Evolutionary conservation across 2,329 filamentous ascomycete species (phyloP), one percentile per base, ranked within the genome.

Genomic region (Plectosphaerella plurivora): DNA sequence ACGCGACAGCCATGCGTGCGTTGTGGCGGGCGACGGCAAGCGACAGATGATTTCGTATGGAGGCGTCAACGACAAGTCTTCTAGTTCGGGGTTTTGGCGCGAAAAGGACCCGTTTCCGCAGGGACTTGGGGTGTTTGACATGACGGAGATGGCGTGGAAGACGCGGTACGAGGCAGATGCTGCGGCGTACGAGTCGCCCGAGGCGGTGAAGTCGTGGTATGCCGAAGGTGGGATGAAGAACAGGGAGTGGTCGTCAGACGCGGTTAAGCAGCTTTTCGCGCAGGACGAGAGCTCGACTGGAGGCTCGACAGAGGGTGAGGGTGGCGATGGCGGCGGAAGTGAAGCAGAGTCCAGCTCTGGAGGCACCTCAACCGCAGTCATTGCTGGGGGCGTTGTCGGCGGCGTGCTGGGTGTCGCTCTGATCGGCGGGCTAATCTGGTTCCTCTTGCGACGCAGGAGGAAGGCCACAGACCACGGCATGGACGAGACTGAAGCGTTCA

Each of bases 21-120:
- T 62, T 5, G 57, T 70, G 4, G 62, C 72, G 18, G 69, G 68
- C 5, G 61, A 71, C 18, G 69, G 68, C 5, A 55, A 58, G 14
- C 58, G 71, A 20, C 71, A 74, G 54, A 68, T 75, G 70, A 51
- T 75, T 2, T 65, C 65, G 16, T 56, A 69, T 10, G 72, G 71
- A 18, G 73, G 73, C 6, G 57, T 60, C 8, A 63, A 68, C 41
- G 60, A 59, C 20, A 59, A 56, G 33, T 55, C 57, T 16, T 56
- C 54, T 3, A 60, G 57, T 18, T 59, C 55, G 11, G 57, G 57
- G 11, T 54, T 57, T 8, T 51, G 61, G 25, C 54, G 51, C 7
- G 63, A 64, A 10, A 52, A 58, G 10, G 69, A 72, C 47, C 65
- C 65, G 1, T 72, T 68, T 66, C 53, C 55, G 5, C 64, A 68